phyloP scores from a whole-genome alignment of 768 basidiomycete species.

The Tylopilus plumbeoviolaceoides region DNA sequence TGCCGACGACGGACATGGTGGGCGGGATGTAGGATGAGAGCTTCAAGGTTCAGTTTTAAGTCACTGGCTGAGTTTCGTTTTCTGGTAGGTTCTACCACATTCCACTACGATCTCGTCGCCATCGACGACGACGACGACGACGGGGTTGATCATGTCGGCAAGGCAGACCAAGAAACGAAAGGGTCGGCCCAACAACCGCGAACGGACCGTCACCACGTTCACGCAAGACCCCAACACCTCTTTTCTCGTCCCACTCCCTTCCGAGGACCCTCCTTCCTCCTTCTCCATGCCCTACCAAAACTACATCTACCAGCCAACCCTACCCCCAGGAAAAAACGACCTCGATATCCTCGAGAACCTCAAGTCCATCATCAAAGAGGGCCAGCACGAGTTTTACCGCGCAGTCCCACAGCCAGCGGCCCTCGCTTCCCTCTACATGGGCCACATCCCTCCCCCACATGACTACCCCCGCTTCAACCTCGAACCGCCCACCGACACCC shows the following conservation, averaged over 20 bases:
- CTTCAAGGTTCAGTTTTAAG: neutral
- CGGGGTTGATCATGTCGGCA: conserved; percentile 47
- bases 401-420: conserved; percentile 61
- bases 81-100: conserved; percentile 26
- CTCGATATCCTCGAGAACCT: conserved; percentile 73
- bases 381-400: conserved; percentile 69
- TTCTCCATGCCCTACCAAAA: conserved; percentile 38
- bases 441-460: conserved; percentile 34
- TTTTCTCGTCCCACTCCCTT: conserved; percentile 47
- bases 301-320: conserved; percentile 30
- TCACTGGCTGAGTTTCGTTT: conserved; percentile 26
- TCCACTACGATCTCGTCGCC: conserved; percentile 15
- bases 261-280: conserved; percentile 46
- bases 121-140: neutral
- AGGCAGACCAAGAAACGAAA: conserved; percentile 64
- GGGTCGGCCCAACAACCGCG: conserved; percentile 52
- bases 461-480: conserved; percentile 13
- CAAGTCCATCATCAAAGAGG: conserved; percentile 65
- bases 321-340: conserved; percentile 58
- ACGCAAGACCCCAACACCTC: conserved; percentile 55
- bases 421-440: conserved; percentile 63
- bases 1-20: conserved; percentile 86
- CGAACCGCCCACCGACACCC: conserved; percentile 9
- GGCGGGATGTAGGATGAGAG: neutral
- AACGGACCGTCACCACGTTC: conserved; percentile 67